Evolutionary conservation across 2,329 filamentous ascomycete species (phyloP).

Genomic region (Cryphonectria naterciae): DNA sequence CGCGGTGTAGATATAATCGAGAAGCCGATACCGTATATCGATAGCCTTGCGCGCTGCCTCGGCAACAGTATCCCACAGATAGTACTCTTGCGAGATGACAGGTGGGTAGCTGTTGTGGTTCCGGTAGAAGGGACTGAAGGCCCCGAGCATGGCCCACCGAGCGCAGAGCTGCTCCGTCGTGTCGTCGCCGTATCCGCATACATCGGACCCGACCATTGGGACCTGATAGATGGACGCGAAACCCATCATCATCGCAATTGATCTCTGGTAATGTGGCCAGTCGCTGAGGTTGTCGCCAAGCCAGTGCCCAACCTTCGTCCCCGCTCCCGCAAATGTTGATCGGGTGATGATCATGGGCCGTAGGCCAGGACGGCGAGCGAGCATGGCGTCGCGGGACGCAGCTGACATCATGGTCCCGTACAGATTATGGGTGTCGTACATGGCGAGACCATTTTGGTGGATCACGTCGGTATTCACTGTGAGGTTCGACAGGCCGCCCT

Average conservation of each 20-base stretch:
- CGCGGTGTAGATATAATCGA: constrained; percentile 78
- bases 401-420: constrained; percentile 73
- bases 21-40: constrained; percentile 67
- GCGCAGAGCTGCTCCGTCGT: constrained; percentile 72
- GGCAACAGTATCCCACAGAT: constrained; percentile 66
- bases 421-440: constrained; percentile 64
- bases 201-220: constrained; percentile 72
- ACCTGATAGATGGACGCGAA: constrained; percentile 70
- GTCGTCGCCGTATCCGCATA: constrained; percentile 74
- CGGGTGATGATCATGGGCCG: constrained; percentile 76
- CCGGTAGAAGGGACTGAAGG: constrained; percentile 76
- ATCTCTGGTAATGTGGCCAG: constrained; percentile 63
- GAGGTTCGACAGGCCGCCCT: constrained; percentile 56
- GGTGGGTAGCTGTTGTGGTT: constrained; percentile 63
- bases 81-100: constrained; percentile 70
- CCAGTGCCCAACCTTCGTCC: constrained; percentile 65
- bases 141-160: constrained; percentile 75
- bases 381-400: constrained; percentile 68
- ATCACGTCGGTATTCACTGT: constrained; percentile 70
- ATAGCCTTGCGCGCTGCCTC: constrained; percentile 68
- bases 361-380: constrained; percentile 62
- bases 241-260: constrained; percentile 61
- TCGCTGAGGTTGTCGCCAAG: constrained; percentile 59
- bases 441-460: constrained; percentile 67
- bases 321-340: constrained; percentile 75